Evolutionary conservation across 202 grass and related monocot species (phyloP), one percentile per base, ranked within the genome.

Genomic region (Panicum virgatum): DNA sequence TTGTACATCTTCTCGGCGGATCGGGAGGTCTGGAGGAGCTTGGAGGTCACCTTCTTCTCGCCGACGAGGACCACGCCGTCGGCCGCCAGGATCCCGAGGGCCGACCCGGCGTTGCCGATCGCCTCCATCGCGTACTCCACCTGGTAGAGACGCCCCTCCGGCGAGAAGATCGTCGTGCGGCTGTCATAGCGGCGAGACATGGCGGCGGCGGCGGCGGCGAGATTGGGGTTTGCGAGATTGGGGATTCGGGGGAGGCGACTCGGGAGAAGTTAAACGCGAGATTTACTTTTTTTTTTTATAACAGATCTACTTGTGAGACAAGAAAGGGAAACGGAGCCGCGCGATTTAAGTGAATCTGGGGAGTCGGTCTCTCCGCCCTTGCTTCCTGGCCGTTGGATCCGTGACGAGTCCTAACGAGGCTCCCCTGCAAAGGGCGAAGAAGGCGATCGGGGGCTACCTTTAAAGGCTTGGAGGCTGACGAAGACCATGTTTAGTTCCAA

Each of bases 81-180:
- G 5, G 78, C 79, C 30, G 92, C 84, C 34, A 97, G 82, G 62
- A 97, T 87, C 44, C 92, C 92, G 60, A 98, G 93, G 14, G 95
- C 95, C 27, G 95, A 94, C 22, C 95, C 95, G 27, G 95, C 95
- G 81, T 98, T 98, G 14, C 95, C 86, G 44, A 98, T 98, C 64
- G 95, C 95, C 92, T 98, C 95, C 95, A 98, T 98, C 69, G 95
- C 95, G 85, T 98, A 98, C 82, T 98, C 95, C 84, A 98, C 95
- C 87, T 98, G 95, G 90, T 98, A 98, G 9, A 98, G 86, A 6
- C 95, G 88, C 5, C 95, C 95, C 73, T 98, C 95, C 75, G 95
- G 95, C 42, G 95, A 98, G 95, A 98, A 98, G 85, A 98, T 98
- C 75, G 95, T 95, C 14, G 95, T 98, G 29, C 95, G 90, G 90